Percentiles rank a stretch among this genome's conserved stretches.
Evolutionary conservation across 2,329 filamentous ascomycete genomes (phyloP).

Genomic region (Lachnellula willkommii): DNA sequence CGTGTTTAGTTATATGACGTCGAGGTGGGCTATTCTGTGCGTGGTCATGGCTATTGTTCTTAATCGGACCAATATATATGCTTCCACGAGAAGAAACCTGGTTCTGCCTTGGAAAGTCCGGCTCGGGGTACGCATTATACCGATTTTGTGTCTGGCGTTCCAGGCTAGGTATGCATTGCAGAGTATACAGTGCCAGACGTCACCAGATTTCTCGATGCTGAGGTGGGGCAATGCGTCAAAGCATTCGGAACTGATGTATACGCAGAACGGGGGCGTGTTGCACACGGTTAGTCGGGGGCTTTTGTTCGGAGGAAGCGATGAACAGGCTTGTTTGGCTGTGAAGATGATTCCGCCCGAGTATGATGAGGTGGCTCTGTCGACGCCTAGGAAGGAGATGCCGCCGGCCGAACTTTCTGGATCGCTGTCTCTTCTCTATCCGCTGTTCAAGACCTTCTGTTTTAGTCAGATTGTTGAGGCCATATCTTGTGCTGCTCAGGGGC

Average conservation of each 20-base stretch:
- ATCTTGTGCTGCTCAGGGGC: constrained; percentile 80
- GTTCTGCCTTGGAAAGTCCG: constrained; percentile 68
- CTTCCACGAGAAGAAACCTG: constrained; percentile 77
- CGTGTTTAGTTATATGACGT: constrained; percentile 85
- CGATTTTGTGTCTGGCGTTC: constrained; percentile 62
- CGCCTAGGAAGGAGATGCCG: constrained; percentile 6
- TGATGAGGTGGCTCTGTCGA: constrained; percentile 30
- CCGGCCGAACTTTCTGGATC: constrained; percentile 52
- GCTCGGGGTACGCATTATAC: constrained; percentile 62
- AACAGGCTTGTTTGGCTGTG: constrained; percentile 68
- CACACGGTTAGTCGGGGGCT: constrained; percentile 67
- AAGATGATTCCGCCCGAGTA: constrained; percentile 60
- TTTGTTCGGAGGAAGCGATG: constrained; percentile 68
- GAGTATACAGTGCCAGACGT: constrained; percentile 89
- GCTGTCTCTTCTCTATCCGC: constrained; percentile 67
- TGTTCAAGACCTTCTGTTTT: constrained; percentile 63
- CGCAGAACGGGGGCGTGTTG: constrained; percentile 62
- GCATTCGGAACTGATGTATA: constrained; percentile 63
- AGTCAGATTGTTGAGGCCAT: constrained; percentile 88
- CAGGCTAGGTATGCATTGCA: constrained; percentile 70
- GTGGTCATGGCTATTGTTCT: constrained; percentile 80
- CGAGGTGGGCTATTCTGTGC: constrained; percentile 86
- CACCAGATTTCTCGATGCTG: constrained; percentile 61
- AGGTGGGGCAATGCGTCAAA: constrained; percentile 65
- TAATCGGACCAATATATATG: constrained; percentile 91